A percentile compares a stretch with the other conserved stretches of the same genome.
These are phyloP conservation scores for Venustampulla echinocandica DNA, from an alignment of 495 filamentous ascomycete genomes.

Conservation along the genomic window DNA sequence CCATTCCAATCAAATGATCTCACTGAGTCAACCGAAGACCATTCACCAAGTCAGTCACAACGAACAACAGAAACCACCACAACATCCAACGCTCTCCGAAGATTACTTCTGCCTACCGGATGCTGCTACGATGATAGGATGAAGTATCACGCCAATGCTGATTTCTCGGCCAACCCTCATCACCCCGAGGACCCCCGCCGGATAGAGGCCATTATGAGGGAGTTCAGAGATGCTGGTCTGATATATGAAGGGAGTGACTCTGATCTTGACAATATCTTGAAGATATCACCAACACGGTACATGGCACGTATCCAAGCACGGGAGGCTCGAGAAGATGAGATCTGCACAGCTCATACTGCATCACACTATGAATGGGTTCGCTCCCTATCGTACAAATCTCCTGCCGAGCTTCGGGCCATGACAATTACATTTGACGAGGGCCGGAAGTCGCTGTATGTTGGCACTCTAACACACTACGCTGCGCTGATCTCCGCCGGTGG, in stretches of 20 bases:
- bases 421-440: conserved; percentile 48
- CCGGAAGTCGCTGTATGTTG: conserved; percentile 85
- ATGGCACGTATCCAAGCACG: conserved; percentile 71
- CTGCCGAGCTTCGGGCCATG: conserved; percentile 54
- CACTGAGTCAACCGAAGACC: background rate
- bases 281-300: conserved; percentile 43
- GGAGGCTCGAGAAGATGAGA: conserved; percentile 65
- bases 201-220: conserved; percentile 82
- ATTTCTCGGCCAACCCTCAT: conserved; percentile 55
- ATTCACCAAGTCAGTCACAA: conserved; percentile 4
- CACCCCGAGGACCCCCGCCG: conserved; percentile 92
- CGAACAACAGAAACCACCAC: background rate
- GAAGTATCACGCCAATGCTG: conserved; percentile 81
- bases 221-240: conserved; percentile 68
- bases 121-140: conserved; percentile 88
- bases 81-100: background rate
- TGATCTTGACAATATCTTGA: conserved; percentile 35
- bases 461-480: conserved; percentile 68
- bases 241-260: conserved; percentile 45
- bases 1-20: conserved; percentile 3
- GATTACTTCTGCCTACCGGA: conserved; percentile 51
- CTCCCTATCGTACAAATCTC: conserved; percentile 39
- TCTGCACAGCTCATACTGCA: conserved; percentile 64
- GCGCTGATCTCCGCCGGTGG: conserved; percentile 83
- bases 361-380: conserved; percentile 72